A percentile compares a stretch with the other conserved stretches of the same genome.
These are phyloP conservation scores for Pyrenopolyporus hunteri DNA, from an alignment of 495 filamentous ascomycete species.

Conservation along the genomic window DNA sequence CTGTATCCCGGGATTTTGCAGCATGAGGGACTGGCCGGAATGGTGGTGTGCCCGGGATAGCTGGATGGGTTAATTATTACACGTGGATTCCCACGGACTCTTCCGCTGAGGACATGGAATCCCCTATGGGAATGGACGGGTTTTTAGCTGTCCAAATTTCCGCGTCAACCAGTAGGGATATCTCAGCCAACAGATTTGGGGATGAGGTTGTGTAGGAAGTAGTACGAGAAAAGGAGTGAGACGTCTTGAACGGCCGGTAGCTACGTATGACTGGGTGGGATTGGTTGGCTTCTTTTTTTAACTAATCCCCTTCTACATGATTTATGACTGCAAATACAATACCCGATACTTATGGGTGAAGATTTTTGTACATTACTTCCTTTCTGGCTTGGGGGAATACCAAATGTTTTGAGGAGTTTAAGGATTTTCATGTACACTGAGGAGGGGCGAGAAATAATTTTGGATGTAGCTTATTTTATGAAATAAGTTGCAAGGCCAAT, in stretches of 20 bases:
- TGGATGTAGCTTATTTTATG: too few relatives aligned
- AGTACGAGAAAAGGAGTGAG: constrained; percentile 2
- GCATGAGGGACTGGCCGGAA: constrained; percentile 3
- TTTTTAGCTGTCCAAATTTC: too few relatives aligned
- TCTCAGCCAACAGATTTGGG: neutral
- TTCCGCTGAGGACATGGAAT: too few relatives aligned
- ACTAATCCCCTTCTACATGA: constrained; percentile 24
- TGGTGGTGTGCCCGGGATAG: constrained; percentile 3
- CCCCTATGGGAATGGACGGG: too few relatives aligned
- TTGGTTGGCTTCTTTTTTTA: constrained; percentile 22
- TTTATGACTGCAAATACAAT: constrained; percentile 33
- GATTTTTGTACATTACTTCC: constrained; percentile 31
- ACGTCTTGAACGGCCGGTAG: constrained; percentile 35
- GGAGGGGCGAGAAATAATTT: too few relatives aligned
- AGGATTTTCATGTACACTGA: too few relatives aligned
- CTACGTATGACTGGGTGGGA: constrained; percentile 26
- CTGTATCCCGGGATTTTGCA: constrained; percentile 13
- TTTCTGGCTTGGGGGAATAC: constrained; percentile 1
- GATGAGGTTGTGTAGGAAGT: neutral
- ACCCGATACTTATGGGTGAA: constrained; percentile 17
- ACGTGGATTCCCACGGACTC: neutral
- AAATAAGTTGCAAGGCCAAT: too few relatives aligned
- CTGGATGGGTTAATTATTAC: neutral
- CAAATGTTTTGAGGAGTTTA: neutral
- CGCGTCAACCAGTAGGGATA: too few relatives aligned